Base-by-base conservation (phyloP, 2,329 filamentous ascomycete genomes). In the Ceratocystis cacaofunesta region DNA sequence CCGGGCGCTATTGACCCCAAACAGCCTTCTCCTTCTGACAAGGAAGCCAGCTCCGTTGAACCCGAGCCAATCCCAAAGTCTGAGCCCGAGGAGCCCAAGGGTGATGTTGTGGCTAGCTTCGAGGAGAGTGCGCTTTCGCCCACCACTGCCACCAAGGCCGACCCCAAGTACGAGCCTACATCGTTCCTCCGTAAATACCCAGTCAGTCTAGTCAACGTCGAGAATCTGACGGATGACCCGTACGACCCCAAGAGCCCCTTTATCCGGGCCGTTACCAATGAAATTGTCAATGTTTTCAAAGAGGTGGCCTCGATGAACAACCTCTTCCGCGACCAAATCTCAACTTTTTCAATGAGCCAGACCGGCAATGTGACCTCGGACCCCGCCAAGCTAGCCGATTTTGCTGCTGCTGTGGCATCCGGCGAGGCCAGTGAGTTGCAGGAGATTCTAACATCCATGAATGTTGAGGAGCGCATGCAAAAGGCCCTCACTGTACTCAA, bases 211-310 rank as follows among this genome's bases (percentile, higher is more conserved):
- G 94, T 95, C 70, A 95, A 96, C 70, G 92, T 97, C 48, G 91
- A 97, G 68, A 99, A 99, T 71, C 80, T 99, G 64, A 80, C 81
- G 0, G 94, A 99, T 71, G 88, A 96, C 72, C 87, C 91, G 0
- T 89, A 89, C 73, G 94, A 97, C 74, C 87, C 90, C 72, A 95
- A 92, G 76, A 94, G 88, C 72, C 87, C 87, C 19, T 86, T 94
- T 43, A 91, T 97, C 68, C 87, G 90, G 65, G 94, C 94, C 12
- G 85, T 99, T 58, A 94, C 92, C 62, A 96, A 92, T 72, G 95
- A 99, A 77, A 97, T 99, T 68, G 91, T 99, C 73, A 97, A 96
- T 74, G 94, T 96, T 0, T 97, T 96, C 80, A 97, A 96, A 77
- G 92, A 97, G 74, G 90, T 99, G 64, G 92, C 92, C 8, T 88